Conservation (phyloP, 306 rosid species). For the Delonix regia region DNA sequence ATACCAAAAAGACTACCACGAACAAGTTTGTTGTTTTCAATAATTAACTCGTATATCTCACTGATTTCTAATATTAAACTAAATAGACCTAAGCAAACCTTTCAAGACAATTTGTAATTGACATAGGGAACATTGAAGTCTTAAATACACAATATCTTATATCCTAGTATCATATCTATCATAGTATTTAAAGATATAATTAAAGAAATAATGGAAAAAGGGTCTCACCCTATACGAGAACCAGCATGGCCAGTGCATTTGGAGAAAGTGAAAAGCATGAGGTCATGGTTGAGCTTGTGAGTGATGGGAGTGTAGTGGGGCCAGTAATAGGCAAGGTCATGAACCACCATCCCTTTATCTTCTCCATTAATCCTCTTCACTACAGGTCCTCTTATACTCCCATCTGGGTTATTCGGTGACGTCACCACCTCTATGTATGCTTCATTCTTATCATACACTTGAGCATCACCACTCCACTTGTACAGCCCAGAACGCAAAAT, state of each 20-base stretch:
- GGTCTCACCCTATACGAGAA: conserved; percentile 78
- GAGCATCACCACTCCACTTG: conserved; percentile 85
- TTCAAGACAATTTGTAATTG: too few relatives aligned
- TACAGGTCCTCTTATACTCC: conserved; percentile 47
- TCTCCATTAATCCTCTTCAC: conserved; percentile 31
- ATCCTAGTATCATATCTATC: too few relatives aligned
- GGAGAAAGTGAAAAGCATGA: conserved; percentile 87
- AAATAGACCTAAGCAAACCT: too few relatives aligned
- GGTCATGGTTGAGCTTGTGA: conserved; percentile 52
- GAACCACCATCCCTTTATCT: conserved; percentile 49
- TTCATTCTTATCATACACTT: conserved; percentile 47
- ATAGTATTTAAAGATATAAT: too few relatives aligned
- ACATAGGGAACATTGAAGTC: too few relatives aligned
- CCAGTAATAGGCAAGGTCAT: conserved; percentile 91
- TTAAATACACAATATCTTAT: too few relatives aligned
- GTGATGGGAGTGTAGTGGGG: conserved; percentile 84
- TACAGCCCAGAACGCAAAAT: conserved; percentile 50
- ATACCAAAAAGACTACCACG: too few relatives aligned
- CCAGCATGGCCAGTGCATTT: conserved; percentile 94
- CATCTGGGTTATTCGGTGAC: conserved; percentile 86
- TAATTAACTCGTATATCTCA: too few relatives aligned
- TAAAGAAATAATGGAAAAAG: background rate
- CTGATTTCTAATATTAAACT: too few relatives aligned
- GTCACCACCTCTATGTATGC: conserved; percentile 77
- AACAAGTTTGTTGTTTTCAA: too few relatives aligned